Conservation (phyloP, 2,329 filamentous ascomycete genomes). For the Botrytis fragariae region DNA sequence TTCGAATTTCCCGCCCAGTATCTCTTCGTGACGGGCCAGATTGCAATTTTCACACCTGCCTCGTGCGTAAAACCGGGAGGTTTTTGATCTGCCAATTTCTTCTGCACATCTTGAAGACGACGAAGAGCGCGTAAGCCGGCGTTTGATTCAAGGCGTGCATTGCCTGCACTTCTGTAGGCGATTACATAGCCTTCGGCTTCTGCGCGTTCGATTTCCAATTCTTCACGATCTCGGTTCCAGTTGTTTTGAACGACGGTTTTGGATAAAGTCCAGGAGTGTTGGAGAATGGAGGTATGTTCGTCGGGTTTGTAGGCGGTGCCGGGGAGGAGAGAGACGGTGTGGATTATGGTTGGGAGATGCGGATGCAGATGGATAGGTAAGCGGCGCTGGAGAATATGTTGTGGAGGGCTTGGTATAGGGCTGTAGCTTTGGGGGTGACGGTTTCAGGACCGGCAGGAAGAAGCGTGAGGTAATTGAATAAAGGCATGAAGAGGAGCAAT, state of each 20-base stretch:
- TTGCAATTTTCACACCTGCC: slow-evolving; percentile 26
- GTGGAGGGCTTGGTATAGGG: slow-evolving; percentile 32
- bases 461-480: slow-evolving; percentile 29
- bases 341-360: slow-evolving; percentile 33
- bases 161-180: not conserved
- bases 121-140: not conserved
- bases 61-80: slow-evolving; percentile 16
- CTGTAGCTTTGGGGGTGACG: slow-evolving; percentile 15
- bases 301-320: slow-evolving; percentile 26
- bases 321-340: slow-evolving; percentile 24
- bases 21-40: slow-evolving; percentile 28
- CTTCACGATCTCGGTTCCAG: not conserved
- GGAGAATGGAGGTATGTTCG: slow-evolving; percentile 26
- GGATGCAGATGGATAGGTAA: slow-evolving; percentile 30
- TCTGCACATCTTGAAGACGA: not conserved
- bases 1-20: slow-evolving; percentile 28
- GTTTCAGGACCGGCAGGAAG: slow-evolving; percentile 7
- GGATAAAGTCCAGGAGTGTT: slow-evolving; percentile 17
- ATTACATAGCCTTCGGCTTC: not conserved
- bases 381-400: slow-evolving; percentile 32
- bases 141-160: not conserved
- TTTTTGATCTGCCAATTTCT: not conserved
- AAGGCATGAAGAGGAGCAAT: slow-evolving; percentile 38
- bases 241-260: slow-evolving; percentile 20
- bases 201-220: not conserved